Conservation (phyloP, 352 stramenopile species). For the Globisporangium apiculatum region DNA sequence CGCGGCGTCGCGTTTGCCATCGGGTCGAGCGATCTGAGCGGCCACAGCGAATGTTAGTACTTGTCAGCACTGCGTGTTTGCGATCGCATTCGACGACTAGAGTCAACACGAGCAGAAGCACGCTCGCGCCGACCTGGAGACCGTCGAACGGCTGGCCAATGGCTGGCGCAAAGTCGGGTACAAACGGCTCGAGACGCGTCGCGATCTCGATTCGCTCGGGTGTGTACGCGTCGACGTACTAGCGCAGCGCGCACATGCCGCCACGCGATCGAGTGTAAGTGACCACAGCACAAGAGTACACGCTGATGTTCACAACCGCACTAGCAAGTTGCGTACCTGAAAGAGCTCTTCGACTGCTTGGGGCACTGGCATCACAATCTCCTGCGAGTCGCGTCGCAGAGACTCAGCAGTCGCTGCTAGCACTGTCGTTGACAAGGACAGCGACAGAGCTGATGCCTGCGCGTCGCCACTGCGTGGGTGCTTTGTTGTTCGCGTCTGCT, state of each 20-base stretch:
- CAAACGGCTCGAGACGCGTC: slow-evolving; percentile 89
- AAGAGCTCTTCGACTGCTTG: slow-evolving; percentile 54
- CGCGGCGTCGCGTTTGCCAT: slow-evolving; percentile 55
- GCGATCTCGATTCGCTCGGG: slow-evolving; percentile 87
- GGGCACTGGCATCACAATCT: slow-evolving; percentile 36
- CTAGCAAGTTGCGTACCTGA: slow-evolving; percentile 21
- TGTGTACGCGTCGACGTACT: slow-evolving; percentile 79
- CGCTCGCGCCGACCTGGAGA: slow-evolving; percentile 33
- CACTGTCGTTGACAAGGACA: no score
- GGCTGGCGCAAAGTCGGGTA: slow-evolving; percentile 88
- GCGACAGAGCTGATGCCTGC: no score
- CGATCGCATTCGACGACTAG: not conserved
- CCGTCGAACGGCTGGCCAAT: slow-evolving; percentile 64
- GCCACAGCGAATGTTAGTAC: no score
- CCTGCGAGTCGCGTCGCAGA: not conserved
- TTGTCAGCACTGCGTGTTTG: no score
- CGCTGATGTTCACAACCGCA: not conserved
- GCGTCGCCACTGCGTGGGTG: not conserved
- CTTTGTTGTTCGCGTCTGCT: not conserved
- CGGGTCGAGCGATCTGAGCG: slow-evolving; percentile 75
- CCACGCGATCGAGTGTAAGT: not conserved
- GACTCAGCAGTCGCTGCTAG: no score
- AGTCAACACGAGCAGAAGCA: no score
- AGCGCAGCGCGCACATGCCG: not conserved
- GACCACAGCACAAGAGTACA: not conserved